phyloP scores from a whole-genome alignment of 2,329 filamentous ascomycete species.

The Phialophora chinensis region DNA sequence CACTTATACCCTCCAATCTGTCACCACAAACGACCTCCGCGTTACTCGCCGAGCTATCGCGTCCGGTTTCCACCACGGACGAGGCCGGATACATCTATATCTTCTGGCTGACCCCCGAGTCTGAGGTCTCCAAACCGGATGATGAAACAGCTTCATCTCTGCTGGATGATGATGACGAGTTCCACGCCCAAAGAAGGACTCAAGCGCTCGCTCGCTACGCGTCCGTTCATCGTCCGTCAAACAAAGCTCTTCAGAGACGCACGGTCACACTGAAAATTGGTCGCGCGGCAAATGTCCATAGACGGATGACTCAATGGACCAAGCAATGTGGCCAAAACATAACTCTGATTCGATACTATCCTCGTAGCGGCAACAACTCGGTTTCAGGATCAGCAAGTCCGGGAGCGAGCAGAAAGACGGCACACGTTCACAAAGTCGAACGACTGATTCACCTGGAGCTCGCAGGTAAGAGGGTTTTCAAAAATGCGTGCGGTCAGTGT shows the following conservation, averaged over 20 bases:
- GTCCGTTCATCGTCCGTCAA: constrained; percentile 31
- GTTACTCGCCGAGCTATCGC: constrained; percentile 77
- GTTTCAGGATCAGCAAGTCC: constrained; percentile 35
- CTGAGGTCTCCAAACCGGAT: constrained; percentile 60
- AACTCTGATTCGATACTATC: constrained; percentile 88
- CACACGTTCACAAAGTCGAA: constrained; percentile 86
- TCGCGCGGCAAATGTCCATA: constrained; percentile 79
- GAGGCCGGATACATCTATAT: constrained; percentile 97
- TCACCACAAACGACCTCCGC: constrained; percentile 71
- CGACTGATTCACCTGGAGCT: constrained; percentile 89
- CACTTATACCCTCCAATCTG: constrained; percentile 71
- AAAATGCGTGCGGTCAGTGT: constrained; percentile 71
- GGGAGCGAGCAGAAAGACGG: constrained; percentile 66
- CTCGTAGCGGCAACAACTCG: constrained; percentile 63
- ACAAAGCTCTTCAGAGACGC: constrained; percentile 51
- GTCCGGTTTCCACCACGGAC: constrained; percentile 73
- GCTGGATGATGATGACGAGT: constrained; percentile 45
- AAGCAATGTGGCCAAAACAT: constrained; percentile 90
- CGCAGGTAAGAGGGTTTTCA: constrained; percentile 61
- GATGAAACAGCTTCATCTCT: constrained; percentile 66
- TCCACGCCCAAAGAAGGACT: constrained; percentile 38
- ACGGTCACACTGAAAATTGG: constrained; percentile 73
- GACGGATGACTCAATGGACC: constrained; percentile 90
- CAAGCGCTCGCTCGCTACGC: constrained; percentile 48
- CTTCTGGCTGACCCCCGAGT: constrained; percentile 87